Base-by-base conservation (phyloP, 495 filamentous ascomycete species). In the Xylaria sp. region DNA sequence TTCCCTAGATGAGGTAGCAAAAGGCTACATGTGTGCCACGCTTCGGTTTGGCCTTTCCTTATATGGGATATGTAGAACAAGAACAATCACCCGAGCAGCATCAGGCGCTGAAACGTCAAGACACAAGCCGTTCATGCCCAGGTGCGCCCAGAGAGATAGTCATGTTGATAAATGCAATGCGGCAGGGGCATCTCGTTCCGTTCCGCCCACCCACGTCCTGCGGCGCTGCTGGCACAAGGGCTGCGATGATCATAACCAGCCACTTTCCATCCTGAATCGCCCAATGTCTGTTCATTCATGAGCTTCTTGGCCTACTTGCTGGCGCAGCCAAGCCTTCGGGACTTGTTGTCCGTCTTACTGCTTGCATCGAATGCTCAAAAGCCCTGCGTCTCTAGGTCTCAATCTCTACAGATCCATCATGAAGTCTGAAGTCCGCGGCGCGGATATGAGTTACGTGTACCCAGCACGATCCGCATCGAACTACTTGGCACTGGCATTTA, bases 241-340 rank as follows among this genome's bases (percentile, higher is more conserved):
- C 66, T 46, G 41, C 46, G 55, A 48, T 68, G n/a, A 48, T 59
- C 57, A 43, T 44, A 52, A 61, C 57, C 57, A 57, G 57, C 57
- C 57, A 62, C 41, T 69, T 26, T 52, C 31, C 55, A 21, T 15
- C 5, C 53, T 21, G 31, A 61, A 58, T 33, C 67, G 40, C 31
- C 55, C 37, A 43, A 58, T 58, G 52, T 41, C 14, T 68, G 24
- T 58, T 68, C 37, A 35, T 59, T 40, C 9, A 43, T 29, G 43
- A 61, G 43, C 57, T 48, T 61, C 67, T 69, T 61, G 67, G 55
- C 67, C 65, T 50, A 63, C 46, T 41, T 69, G 44, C 58, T 70
- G 53, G 61, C 61, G 69, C 69, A 59, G 69, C 69, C 69, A 71
- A 71, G 69, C 69, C 52, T 59, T 71, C 69, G 69, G 69, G 69